Base-by-base conservation (phyloP, 306 rosid genomes). In the Sophora flavescens region DNA sequence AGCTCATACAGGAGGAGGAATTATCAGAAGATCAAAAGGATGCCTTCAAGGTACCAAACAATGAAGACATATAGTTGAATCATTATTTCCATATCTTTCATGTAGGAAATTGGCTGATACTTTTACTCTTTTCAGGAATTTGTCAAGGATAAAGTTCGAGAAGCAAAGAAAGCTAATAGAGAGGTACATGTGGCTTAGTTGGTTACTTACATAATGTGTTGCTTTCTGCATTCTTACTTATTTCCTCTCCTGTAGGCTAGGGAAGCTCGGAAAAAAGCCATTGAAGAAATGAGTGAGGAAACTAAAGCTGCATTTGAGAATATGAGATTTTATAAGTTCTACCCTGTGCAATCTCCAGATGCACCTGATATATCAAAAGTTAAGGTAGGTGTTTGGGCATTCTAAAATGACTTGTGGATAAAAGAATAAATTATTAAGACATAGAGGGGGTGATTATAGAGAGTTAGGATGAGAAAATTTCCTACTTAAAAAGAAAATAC, bases 281-380 rank as follows among this genome's bases (percentile, higher is more conserved):
- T 84, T 72, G 89, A 84, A 80, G 96, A 90, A 77, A 90, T 93
- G 97, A 93, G 92, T 14, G 84, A 73, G 39, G 94, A 93, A 83
- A 75, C 89, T 14, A 93, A 85, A 79, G 76, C 86, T 22, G 97
- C 97, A 7, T 86, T 87, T 74, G 87, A 93, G 78, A 80, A 58
- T 12, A 90, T 90, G 94, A 90, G 75, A 76, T 93, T 93, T 83
- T 91, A 91, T 16, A 91, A 91, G 86, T 91, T 91, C 86, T 91
- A 91, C 81, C 97, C 97, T 2, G 95, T 91, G 42, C 78, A 59
- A 85, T 83, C 93, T 39, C 82, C 91, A 2, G 91, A 91, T 59
- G 76, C 93, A 22, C 97, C 97, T 5, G 95, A 91, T 52, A 83
- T 89, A 60, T 89, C 97, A 41, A 79, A 65, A 4, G 95, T 91